Base-by-base conservation (phyloP, 2,329 filamentous ascomycete species). In the Penicillium psychrosexuale region DNA sequence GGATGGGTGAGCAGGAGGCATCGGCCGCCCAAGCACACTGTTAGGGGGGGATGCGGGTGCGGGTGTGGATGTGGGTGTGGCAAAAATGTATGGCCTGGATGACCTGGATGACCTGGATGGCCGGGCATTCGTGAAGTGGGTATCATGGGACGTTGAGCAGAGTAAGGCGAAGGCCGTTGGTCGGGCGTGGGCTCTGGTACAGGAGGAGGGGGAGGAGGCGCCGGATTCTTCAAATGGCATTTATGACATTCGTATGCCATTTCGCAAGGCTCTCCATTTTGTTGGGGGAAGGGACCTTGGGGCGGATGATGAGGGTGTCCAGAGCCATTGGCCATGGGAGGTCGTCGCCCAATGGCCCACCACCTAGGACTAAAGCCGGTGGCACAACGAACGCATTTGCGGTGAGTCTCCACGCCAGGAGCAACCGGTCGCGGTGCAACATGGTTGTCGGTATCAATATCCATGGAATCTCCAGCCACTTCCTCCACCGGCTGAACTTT, bases 171-270 rank as follows among this genome's bases (percentile, higher is more conserved):
- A 24, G 68, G 68, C 19, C 68, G 67, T 36, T 67, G 66, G 53
- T 75, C 73, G 1, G 72, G 65, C 33, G 66, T 66, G 28, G 68
- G 65, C 47, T 66, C 64, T 11, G 69, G 59, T 4, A 68, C 61
- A 17, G 63, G 59, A 54, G 39, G 57, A n/a, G 55, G 55, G 36
- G 53, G 49, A 19, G 52, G 55, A 12, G 53, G 51, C 17, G 57
- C 55, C 1, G 62, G 61, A 17, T 80, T 80, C 30, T 75, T 80
- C 61, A 77, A 69, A 63, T 82, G 79, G 59, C 89, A 92, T 70
- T 90, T 89, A 73, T 92, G 89, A 65, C 89, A 92, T 71, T 91
- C 87, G 60, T 84, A 87, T 30, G 81, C 57, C 63, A 71, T 64
- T 43, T 58, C 58, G 31, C 60, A 64, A 53, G 64, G 56, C 24